A percentile compares a stretch with the other conserved stretches of the same genome.
These are phyloP conservation scores for Psilocybe sp. DNA, from an alignment of 768 basidiomycete genomes.

Conservation along the genomic window DNA sequence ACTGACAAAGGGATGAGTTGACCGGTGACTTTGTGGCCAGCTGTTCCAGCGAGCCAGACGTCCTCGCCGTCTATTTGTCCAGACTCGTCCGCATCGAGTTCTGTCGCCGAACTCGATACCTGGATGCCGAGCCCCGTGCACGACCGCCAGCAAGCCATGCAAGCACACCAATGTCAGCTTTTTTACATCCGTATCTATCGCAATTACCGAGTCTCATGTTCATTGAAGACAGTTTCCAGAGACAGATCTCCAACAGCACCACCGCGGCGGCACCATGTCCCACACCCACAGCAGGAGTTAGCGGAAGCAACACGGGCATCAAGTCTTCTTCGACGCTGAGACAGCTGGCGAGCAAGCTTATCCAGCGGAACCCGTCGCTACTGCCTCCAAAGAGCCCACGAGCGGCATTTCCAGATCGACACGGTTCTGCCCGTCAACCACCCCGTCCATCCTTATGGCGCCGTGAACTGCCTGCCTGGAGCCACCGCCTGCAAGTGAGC, in stretches of 20 bases:
- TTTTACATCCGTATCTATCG: conserved; percentile 36
- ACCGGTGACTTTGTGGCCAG: conserved; percentile 47
- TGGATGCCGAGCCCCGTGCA: conserved; percentile 31
- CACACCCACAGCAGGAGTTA: neutral
- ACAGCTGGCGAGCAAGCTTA: conserved; percentile 44
- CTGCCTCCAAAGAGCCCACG: conserved; percentile 32
- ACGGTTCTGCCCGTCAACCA: conserved; percentile 26
- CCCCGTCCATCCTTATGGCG: conserved; percentile 31
- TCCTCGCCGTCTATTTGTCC: conserved; percentile 45
- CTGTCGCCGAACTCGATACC: conserved; percentile 28
- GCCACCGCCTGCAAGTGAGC: too few relatives aligned
- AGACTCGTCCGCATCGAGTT: conserved; percentile 36
- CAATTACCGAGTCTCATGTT: conserved; percentile 39
- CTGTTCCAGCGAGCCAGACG: conserved; percentile 40
- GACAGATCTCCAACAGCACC: conserved; percentile 5
- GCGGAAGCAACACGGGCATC: too few relatives aligned
- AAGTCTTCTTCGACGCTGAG: conserved; percentile 26
- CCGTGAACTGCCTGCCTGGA: conserved; percentile 36
- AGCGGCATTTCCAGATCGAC: conserved; percentile 27
- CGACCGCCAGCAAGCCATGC: conserved; percentile 28
- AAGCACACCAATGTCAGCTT: conserved; percentile 40
- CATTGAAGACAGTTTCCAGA: conserved; percentile 32
- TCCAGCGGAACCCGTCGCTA: conserved; percentile 50
- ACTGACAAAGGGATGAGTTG: conserved; percentile 56
- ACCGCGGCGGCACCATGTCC: neutral